Evolutionary conservation across 2,329 filamentous ascomycete genomes (phyloP).

Genomic region (Atkinsonella texensis): DNA sequence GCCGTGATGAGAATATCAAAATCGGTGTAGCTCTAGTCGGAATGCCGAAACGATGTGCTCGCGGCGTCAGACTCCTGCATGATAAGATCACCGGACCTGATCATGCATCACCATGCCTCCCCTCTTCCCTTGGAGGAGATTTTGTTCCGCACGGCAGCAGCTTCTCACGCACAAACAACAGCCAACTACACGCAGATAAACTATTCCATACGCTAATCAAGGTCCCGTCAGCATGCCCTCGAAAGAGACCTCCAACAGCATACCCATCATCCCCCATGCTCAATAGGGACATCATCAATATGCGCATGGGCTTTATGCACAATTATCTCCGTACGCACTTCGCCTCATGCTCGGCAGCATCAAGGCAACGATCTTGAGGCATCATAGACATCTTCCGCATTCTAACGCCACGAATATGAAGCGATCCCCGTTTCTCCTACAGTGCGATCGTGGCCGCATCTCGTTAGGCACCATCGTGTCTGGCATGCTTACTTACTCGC

Average conservation of each 20-base stretch:
- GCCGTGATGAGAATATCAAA: too few relatives aligned
- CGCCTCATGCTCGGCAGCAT: conserved; percentile 28
- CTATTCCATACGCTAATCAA: conserved; percentile 32
- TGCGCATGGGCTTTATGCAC: conserved; percentile 26
- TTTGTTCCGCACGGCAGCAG: too few relatives aligned
- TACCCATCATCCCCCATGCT: conserved; percentile 27
- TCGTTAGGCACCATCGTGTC: too few relatives aligned
- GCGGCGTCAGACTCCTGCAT: too few relatives aligned
- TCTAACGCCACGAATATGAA: conserved; percentile 31
- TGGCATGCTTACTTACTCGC: conserved; percentile 13
- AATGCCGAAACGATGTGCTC: too few relatives aligned
- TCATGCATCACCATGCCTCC: too few relatives aligned
- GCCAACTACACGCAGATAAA: conserved; percentile 11
- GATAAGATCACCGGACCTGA: too few relatives aligned
- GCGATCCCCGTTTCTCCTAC: conserved; percentile 30
- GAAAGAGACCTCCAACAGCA: conserved; percentile 25
- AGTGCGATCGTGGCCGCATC: conserved; percentile 23
- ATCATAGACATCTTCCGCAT: conserved; percentile 24
- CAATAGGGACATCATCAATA: conserved; percentile 27
- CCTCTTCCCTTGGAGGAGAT: too few relatives aligned
- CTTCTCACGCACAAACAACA: too few relatives aligned
- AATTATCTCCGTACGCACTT: conserved; percentile 23
- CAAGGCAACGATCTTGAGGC: conserved; percentile 33
- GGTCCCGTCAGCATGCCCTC: conserved; percentile 34
- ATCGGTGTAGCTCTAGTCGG: too few relatives aligned